Conservation (phyloP, 352 stramenopile genomes). For the Phytophthora hybrid region DNA sequence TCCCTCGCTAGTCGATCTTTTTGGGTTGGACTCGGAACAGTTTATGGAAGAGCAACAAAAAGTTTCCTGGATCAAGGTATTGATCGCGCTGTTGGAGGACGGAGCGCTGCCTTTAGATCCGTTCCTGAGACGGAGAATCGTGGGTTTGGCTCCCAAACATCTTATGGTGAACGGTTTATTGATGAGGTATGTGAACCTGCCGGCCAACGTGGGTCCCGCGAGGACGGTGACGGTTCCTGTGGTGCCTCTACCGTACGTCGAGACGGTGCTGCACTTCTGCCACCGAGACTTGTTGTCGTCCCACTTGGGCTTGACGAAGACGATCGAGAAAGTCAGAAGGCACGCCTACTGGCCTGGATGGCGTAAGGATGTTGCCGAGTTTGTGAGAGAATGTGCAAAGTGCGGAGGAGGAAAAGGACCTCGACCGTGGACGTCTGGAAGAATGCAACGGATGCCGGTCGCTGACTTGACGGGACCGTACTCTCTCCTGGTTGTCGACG, state of each 20-base stretch:
- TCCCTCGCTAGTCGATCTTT: neutral
- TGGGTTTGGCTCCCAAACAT: neutral
- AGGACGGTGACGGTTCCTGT: neutral
- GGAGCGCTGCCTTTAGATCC: slow-evolving; percentile 5
- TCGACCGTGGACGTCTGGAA: slow-evolving; percentile 3
- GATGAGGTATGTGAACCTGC: slow-evolving; percentile 4
- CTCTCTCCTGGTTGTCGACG: neutral
- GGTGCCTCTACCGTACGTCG: slow-evolving; percentile 5
- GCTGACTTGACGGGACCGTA: neutral
- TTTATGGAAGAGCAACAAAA: neutral
- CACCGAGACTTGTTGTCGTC: slow-evolving; percentile 9
- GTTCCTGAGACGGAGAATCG: neutral
- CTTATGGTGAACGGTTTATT: slow-evolving; percentile 4
- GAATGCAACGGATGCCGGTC: slow-evolving; percentile 13
- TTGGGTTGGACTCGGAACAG: neutral
- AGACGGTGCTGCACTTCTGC: slow-evolving; percentile 22
- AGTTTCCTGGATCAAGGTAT: slow-evolving; percentile 3
- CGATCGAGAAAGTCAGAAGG: slow-evolving; percentile 6
- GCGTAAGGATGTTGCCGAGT: neutral
- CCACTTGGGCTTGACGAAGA: slow-evolving; percentile 8
- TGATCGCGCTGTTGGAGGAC: slow-evolving; percentile 1
- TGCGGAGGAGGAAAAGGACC: neutral
- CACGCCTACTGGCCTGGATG: too few species aligned
- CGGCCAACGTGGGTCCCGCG: neutral
- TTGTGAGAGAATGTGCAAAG: neutral